Percentiles rank a stretch among this genome's conserved stretches.
Evolutionary conservation across 2,329 filamentous ascomycete genomes (phyloP).

Genomic region (Fusarium sp.): DNA sequence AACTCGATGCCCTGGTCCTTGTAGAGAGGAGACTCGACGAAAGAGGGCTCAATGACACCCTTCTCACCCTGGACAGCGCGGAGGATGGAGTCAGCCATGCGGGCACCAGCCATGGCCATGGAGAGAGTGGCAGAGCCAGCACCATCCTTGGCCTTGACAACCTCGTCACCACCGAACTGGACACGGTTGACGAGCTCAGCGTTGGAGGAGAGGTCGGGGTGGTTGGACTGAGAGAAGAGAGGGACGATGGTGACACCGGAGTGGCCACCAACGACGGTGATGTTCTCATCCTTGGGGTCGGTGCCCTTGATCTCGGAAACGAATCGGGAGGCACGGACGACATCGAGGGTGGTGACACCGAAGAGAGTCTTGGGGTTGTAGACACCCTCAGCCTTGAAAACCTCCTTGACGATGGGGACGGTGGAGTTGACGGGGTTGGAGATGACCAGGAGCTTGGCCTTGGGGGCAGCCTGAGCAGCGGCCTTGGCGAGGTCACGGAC

Average conservation of each 20-base stretch:
- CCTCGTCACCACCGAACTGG: constrained; percentile 99
- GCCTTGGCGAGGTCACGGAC: constrained; percentile 98
- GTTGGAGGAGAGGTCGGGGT: constrained; percentile 84
- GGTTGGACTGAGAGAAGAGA: constrained; percentile 92
- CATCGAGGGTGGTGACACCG: constrained; percentile 98
- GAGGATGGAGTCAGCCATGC: constrained; percentile 89
- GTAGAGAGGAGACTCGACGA: constrained; percentile 96
- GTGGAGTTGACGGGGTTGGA: constrained; percentile 99
- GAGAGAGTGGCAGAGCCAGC: constrained; percentile 96
- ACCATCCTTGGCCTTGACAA: constrained; percentile 98
- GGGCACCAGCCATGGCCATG: constrained; percentile 95
- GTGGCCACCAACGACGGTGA: constrained; percentile 97
- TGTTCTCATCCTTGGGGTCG: constrained; percentile 92
- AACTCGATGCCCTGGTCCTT: constrained; percentile 98
- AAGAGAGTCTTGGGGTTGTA: constrained; percentile 99
- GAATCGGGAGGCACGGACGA: constrained; percentile 97
- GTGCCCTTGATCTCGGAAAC: constrained; percentile 92
- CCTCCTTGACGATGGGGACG: constrained; percentile 95
- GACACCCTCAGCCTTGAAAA: constrained; percentile 94
- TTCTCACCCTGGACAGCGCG: constrained; percentile 93
- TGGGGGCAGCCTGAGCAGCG: constrained; percentile 84
- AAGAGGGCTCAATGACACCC: constrained; percentile 94
- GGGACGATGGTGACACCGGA: constrained; percentile 98
- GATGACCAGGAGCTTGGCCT: constrained; percentile 97
- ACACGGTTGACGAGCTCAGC: constrained; percentile 89